These are phyloP conservation scores for Tieghemiomyces parasiticus DNA, from an alignment of 192 early-diverging fungal genomes.

Conservation along the genomic window DNA sequence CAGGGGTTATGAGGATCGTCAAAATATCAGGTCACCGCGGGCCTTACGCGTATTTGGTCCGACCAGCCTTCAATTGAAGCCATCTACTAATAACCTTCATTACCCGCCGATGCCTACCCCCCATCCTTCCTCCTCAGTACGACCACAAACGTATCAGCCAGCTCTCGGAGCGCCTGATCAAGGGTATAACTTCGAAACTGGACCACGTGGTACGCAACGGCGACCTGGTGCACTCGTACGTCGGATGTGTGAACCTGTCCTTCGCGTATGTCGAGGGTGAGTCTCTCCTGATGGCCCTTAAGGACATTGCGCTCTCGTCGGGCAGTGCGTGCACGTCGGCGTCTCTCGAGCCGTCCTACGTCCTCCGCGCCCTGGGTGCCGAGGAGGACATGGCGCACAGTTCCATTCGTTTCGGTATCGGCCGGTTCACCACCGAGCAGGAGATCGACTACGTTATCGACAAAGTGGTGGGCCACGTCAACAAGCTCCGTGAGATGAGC, in stretches of 20 bases:
- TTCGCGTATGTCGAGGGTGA: constrained; percentile 97
- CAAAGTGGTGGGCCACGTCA: constrained; percentile 66
- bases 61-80: too few relatives aligned
- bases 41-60: too few relatives aligned
- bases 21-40: too few relatives aligned
- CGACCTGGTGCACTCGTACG: constrained; percentile 58
- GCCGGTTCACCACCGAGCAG: constrained; percentile 87
- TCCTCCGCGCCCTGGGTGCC: constrained; percentile 89
- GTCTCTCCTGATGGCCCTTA: constrained; percentile 93
- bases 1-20: constrained; percentile 36
- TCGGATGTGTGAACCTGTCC: constrained; percentile 90
- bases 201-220: constrained; percentile 82
- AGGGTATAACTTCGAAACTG: constrained; percentile 63
- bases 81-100: too few relatives aligned
- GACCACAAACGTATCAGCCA: constrained; percentile 54
- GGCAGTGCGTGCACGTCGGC: constrained; percentile 94
- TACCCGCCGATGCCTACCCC: too few relatives aligned
- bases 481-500: constrained; percentile 83
- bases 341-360: constrained; percentile 90
- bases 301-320: constrained; percentile 90
- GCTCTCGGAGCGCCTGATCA: constrained; percentile 64
- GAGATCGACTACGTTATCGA: constrained; percentile 86
- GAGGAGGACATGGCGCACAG: constrained; percentile 95
- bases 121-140: constrained; percentile 49
- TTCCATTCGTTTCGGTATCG: constrained; percentile 91